These are phyloP conservation scores for Lizonia empirigonia DNA, from an alignment of 2,329 filamentous ascomycete species.

Conservation along the genomic window DNA sequence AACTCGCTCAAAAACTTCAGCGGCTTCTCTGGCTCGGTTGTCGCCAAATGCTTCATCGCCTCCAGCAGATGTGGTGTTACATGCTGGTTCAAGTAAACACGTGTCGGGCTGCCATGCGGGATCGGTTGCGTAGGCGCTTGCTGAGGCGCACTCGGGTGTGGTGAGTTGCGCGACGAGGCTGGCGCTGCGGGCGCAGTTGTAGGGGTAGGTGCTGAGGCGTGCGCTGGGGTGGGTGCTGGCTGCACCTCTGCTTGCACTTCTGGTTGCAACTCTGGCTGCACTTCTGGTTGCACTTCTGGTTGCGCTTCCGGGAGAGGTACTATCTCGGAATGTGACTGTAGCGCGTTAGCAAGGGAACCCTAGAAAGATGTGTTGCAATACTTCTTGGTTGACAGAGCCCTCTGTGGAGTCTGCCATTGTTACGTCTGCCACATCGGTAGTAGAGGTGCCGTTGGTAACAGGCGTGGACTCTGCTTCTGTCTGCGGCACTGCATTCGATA, in stretches of 20 bases:
- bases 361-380: not conserved
- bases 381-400: constrained; percentile 10
- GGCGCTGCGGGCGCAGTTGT: constrained; percentile 21
- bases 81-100: constrained; percentile 57
- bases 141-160: constrained; percentile 36
- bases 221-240: constrained; percentile 9
- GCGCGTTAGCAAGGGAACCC: not conserved
- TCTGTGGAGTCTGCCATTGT: constrained; percentile 37
- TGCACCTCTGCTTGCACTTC: constrained; percentile 1
- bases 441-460: constrained; percentile 28
- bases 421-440: constrained; percentile 28
- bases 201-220: constrained; percentile 14
- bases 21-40: constrained; percentile 59
- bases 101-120: constrained; percentile 55
- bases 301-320: constrained; percentile 3
- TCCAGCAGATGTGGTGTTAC: constrained; percentile 58
- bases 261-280: too few species aligned
- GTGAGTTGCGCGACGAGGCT: constrained; percentile 43
- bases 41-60: constrained; percentile 58
- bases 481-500: constrained; percentile 22
- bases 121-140: constrained; percentile 46
- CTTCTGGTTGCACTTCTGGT: constrained; percentile 1
- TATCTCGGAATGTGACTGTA: constrained; percentile 16
- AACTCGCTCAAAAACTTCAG: constrained; percentile 57
- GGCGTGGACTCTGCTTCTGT: constrained; percentile 24